Evolutionary conservation across 768 basidiomycete genomes (phyloP), one percentile per base, ranked within the genome.

Genomic region (Rossbeevera mucosa): DNA sequence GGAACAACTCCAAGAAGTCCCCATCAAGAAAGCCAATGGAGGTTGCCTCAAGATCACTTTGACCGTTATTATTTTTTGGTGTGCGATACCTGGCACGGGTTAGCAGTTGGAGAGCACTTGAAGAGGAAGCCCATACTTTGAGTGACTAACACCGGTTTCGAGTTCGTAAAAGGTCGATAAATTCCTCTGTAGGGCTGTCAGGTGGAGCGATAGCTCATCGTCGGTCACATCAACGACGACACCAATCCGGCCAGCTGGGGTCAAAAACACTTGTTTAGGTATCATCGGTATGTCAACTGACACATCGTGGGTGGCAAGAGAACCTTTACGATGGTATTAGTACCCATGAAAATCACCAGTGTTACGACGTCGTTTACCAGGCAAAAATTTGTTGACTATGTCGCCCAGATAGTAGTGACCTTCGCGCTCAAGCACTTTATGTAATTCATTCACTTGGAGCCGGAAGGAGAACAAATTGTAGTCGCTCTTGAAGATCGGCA

Each of bases 21-120:
- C 93, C 94, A 55, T 96, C 93, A 25, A 96, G 73, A 75, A 96
- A 93, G 14, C 91, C 92, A 36, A 76, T 77, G 2, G 86, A 77
- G 1, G 76, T 59, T 24, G 68, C 59, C 28, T 85, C 79, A 7
- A 77, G 73, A 59, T 89, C 86, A 45, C 77, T 82, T 21, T 75
- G 73, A 7, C 85, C 82, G 21, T 71, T 64, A 0, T 72, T 71
- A 33, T 73, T 80, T 56, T 80, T 81, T 0, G 91, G 90, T 0
- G 87, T 75, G 47, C 92, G 79, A 66, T 79, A 90, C 56, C 91
- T 93, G 46, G 0, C 21, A 52, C 22, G 16, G 28, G 16, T 61
- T 25, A 54, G 43, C 36, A 54, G 22, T 11, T 9, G 5, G 26
- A 7, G 47, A 20, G 7, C 9, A 12, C 13, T 46, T 44, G 11